Evolutionary conservation across 2,329 filamentous ascomycete species (phyloP).

Genomic region (Bipolaris zeicola): DNA sequence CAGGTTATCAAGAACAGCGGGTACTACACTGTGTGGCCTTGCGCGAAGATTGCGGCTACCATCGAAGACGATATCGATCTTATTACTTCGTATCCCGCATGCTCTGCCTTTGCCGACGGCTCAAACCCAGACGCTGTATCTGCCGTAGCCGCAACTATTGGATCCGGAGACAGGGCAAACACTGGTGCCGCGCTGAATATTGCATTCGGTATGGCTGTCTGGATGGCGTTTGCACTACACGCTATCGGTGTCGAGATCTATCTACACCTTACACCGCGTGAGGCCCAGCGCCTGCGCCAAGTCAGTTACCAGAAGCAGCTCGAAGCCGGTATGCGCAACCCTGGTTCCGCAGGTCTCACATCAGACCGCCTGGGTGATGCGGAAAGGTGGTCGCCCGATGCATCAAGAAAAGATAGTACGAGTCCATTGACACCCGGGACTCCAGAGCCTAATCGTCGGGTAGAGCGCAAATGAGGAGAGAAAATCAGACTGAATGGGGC

Average conservation of each 20-base stretch:
- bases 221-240: constrained; percentile 61
- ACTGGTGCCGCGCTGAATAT: constrained; percentile 54
- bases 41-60: constrained; percentile 57
- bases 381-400: constrained; percentile 27
- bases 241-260: constrained; percentile 49
- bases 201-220: constrained; percentile 59
- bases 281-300: constrained; percentile 60
- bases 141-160: constrained; percentile 35
- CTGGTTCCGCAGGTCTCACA: constrained; percentile 42
- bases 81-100: constrained; percentile 52
- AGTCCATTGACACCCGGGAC: neutral
- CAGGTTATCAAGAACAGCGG: constrained; percentile 46
- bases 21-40: constrained; percentile 52
- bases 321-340: constrained; percentile 58
- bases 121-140: constrained; percentile 27
- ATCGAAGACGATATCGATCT: constrained; percentile 12
- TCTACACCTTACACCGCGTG: constrained; percentile 56
- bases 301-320: constrained; percentile 63
- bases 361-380: constrained; percentile 37
- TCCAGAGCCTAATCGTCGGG: too few relatives aligned
- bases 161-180: constrained; percentile 30
- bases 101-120: constrained; percentile 50
- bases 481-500: too few relatives aligned
- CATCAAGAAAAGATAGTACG: constrained; percentile 8
- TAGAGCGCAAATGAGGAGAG: neutral